These are phyloP conservation scores for Diaporthe australafricana DNA, from an alignment of 2,329 filamentous ascomycete genomes.

Conservation along the genomic window DNA sequence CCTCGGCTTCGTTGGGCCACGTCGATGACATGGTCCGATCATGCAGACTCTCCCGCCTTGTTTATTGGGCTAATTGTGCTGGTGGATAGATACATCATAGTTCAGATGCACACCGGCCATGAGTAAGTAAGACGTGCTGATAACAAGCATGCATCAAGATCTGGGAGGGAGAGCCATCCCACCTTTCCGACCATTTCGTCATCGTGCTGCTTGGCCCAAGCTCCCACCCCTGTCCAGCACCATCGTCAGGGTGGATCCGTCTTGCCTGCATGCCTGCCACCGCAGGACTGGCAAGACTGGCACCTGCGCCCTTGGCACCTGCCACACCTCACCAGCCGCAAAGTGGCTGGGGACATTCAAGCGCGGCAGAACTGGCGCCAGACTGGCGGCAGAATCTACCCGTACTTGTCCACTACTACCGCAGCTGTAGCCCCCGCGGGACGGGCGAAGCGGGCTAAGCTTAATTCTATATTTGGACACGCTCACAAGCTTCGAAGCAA, in stretches of 20 bases:
- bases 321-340: conserved; percentile 23
- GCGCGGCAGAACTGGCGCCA: not conserved
- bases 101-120: not conserved
- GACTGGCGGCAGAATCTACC: too few species aligned
- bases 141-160: conserved; percentile 2
- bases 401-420: not conserved
- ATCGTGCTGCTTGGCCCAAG: conserved; percentile 3
- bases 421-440: conserved; percentile 13
- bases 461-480: conserved; percentile 30
- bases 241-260: not conserved
- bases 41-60: not conserved
- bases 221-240: not conserved
- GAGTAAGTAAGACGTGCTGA: not conserved
- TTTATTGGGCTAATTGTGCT: not conserved
- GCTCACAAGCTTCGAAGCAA: not conserved
- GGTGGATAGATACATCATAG: conserved; percentile 15
- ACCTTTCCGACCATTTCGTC: conserved; percentile 29
- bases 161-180: not conserved
- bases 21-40: conserved; percentile 1
- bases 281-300: not conserved
- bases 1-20: conserved; percentile 17
- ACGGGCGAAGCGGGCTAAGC: conserved; percentile 7
- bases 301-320: not conserved
- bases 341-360: conserved; percentile 14
- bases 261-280: not conserved